These are phyloP conservation scores for Glebionis coronaria DNA, from an alignment of 129 eudicot genomes.

Conservation along the genomic window DNA sequence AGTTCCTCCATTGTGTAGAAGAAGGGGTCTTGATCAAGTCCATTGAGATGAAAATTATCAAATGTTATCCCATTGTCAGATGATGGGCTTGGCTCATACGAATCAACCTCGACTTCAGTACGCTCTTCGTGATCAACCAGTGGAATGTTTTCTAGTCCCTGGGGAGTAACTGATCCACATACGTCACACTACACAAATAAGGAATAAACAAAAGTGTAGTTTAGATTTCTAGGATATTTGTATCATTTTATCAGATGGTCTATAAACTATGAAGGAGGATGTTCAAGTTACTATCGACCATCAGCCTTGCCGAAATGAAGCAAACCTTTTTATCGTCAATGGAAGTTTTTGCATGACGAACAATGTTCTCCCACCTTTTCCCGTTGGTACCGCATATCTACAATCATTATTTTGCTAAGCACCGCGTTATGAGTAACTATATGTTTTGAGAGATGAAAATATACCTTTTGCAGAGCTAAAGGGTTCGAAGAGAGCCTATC, in stretches of 20 bases:
- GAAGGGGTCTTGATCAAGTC: too few species aligned
- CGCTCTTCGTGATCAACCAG: not conserved
- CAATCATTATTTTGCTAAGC: not conserved
- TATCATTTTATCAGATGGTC: too few species aligned
- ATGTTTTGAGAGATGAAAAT: not conserved
- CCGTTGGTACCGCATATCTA: slow-evolving; percentile 19
- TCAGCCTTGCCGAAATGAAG: not conserved
- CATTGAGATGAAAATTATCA: not conserved
- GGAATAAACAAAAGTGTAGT: not conserved
- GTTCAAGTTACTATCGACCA: too few species aligned
- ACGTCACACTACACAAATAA: not conserved
- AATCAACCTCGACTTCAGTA: not conserved
- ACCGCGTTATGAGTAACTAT: too few species aligned
- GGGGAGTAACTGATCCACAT: not conserved
- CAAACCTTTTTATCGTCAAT: not conserved
- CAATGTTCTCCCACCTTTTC: slow-evolving; percentile 13
- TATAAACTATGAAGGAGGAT: too few species aligned
- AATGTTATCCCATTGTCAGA: not conserved
- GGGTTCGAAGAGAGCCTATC: slow-evolving; percentile 5
- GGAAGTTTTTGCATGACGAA: slow-evolving; percentile 16
- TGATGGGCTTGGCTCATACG: slow-evolving; percentile 14
- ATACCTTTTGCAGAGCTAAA: slow-evolving; percentile 9
- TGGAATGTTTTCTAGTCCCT: not conserved
- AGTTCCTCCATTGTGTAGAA: too few species aligned
- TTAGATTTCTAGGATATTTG: not conserved